A percentile compares a stretch with the other conserved stretches of the same genome.
phyloP scores from a whole-genome alignment of 2,329 filamentous ascomycete genomes.

The Fusarium coicis region DNA sequence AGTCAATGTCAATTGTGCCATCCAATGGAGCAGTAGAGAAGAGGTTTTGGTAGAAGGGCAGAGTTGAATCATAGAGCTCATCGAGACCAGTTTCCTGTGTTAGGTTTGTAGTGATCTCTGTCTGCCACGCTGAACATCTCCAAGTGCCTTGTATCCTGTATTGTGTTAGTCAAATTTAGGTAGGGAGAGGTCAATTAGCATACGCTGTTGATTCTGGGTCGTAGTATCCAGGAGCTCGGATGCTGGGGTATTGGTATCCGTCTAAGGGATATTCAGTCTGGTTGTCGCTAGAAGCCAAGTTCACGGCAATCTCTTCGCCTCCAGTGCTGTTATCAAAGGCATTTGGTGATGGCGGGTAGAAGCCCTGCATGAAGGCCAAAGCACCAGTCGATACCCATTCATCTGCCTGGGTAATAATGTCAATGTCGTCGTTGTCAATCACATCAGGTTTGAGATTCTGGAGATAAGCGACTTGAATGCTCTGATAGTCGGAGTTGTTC shows the following conservation, averaged over 20 bases:
- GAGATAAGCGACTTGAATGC: conserved; percentile 51
- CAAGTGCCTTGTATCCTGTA: conserved; percentile 53
- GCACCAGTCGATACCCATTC: conserved; percentile 72
- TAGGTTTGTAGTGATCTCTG: conserved; percentile 45
- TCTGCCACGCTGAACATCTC: conserved; percentile 53
- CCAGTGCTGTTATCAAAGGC: conserved; percentile 46
- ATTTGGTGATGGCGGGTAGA: conserved; percentile 77
- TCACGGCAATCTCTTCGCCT: conserved; percentile 56
- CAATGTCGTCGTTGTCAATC: conserved; percentile 62
- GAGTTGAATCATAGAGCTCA: conserved; percentile 44
- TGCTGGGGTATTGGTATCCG: conserved; percentile 83
- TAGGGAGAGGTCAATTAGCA: conserved; percentile 28
- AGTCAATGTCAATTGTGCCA: conserved; percentile 48
- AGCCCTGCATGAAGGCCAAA: conserved; percentile 81
- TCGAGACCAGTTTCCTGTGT: conserved; percentile 39
- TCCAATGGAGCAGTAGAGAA: conserved; percentile 52
- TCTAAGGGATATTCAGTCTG: conserved; percentile 72
- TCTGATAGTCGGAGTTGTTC: conserved; percentile 41
- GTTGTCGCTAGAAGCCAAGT: conserved; percentile 51
- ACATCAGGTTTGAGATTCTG: conserved; percentile 54
- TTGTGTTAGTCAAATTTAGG: neutral
- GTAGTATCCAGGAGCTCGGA: conserved; percentile 62
- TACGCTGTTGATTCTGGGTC: conserved; percentile 61
- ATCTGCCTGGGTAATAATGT: conserved; percentile 54
- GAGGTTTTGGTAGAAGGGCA: conserved; percentile 57